Evolutionary conservation across 2,329 filamentous ascomycete species (phyloP).

Genomic region (Fusarium paranaense): DNA sequence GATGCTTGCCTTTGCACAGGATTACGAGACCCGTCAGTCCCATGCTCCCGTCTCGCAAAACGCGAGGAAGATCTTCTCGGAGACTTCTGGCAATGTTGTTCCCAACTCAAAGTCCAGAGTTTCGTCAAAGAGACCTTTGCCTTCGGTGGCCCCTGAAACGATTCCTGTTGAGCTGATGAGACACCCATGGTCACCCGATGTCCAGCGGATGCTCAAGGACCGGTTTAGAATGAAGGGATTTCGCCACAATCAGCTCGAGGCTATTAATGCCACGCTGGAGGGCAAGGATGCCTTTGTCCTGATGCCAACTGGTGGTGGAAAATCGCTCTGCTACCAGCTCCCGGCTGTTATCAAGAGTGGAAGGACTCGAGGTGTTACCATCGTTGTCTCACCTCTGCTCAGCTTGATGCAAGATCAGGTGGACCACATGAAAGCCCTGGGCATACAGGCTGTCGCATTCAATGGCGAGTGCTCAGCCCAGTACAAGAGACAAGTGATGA

Average conservation of each 20-base stretch:
- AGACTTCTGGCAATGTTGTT: constrained; percentile 61
- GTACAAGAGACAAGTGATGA: constrained; percentile 75
- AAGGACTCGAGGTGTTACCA: constrained; percentile 84
- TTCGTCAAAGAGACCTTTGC: constrained; percentile 48
- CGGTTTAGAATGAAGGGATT: constrained; percentile 89
- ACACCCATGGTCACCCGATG: constrained; percentile 86
- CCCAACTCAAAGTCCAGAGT: constrained; percentile 48
- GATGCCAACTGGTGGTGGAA: constrained; percentile 98
- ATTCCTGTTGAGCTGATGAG: constrained; percentile 69
- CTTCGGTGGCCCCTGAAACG: constrained; percentile 38
- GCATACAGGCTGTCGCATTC: constrained; percentile 83
- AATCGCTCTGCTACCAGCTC: constrained; percentile 96
- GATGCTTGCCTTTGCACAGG: constrained; percentile 64
- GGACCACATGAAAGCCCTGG: constrained; percentile 77
- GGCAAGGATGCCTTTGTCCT: constrained; percentile 94
- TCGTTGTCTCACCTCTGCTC: constrained; percentile 93
- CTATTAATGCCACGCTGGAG: constrained; percentile 90
- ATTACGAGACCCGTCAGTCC: constrained; percentile 59
- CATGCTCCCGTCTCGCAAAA: constrained; percentile 33
- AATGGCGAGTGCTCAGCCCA: constrained; percentile 78
- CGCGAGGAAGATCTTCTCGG: constrained; percentile 55
- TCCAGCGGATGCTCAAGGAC: constrained; percentile 82
- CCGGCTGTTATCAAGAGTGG: constrained; percentile 87
- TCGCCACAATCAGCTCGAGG: constrained; percentile 90
- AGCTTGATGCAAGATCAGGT: constrained; percentile 99